Conservation (phyloP, 2,329 filamentous ascomycete genomes). For the Colletotrichum tamarilloi region DNA sequence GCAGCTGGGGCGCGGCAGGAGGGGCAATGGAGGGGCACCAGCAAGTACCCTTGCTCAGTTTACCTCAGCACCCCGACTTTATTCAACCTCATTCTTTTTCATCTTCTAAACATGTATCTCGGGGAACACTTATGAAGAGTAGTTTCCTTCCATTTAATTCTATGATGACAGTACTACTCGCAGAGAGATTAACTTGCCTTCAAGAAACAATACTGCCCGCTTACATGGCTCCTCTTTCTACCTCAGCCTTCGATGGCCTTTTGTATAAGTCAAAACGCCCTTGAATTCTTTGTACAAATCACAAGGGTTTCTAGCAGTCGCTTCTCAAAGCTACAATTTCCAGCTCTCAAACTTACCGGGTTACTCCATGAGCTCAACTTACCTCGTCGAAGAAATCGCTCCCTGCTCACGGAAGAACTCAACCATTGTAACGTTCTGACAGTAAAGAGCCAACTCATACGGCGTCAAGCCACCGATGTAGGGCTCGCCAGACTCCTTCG, state of each 20-base stretch:
- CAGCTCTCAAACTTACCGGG: not conserved
- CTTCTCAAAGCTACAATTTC: not conserved
- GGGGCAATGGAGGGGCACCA: constrained; percentile 31
- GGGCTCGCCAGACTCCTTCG: not conserved
- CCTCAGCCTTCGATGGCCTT: not conserved
- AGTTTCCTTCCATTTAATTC: too few species aligned
- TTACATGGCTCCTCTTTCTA: not conserved
- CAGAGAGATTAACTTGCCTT: too few species aligned
- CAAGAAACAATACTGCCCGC: not conserved
- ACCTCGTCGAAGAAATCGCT: not conserved
- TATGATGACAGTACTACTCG: too few species aligned
- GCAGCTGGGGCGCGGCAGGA: constrained; percentile 2
- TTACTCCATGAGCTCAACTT: not conserved
- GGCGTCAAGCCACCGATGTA: not conserved
- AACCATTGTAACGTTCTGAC: not conserved
- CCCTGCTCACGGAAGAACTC: not conserved
- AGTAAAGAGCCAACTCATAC: not conserved
- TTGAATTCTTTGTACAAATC: not conserved
- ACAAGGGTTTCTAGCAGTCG: not conserved
- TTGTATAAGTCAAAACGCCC: too few species aligned
- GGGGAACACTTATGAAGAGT: too few species aligned
- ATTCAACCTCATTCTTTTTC: not conserved
- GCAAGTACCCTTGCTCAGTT: not conserved
- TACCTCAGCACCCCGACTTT: not conserved
- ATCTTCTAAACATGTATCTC: not conserved